phyloP scores from a whole-genome alignment of 2,329 filamentous ascomycete species.

The Neofusicoccum cordaticola region DNA sequence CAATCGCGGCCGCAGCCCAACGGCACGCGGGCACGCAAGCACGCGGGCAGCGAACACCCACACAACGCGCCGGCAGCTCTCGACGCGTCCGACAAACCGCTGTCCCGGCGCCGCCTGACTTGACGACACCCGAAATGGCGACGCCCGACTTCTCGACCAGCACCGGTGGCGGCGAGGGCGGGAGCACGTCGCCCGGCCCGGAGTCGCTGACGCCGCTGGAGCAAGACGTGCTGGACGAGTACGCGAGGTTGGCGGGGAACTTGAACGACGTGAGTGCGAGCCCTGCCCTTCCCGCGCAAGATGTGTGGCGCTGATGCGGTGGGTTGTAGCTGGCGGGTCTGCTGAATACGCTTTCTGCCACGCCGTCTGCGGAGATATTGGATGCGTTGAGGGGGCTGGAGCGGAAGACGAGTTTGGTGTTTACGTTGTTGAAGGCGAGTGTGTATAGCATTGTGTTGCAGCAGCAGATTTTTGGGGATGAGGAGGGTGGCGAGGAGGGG shows the following conservation, averaged over 20 bases:
- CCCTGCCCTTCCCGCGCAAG: not conserved
- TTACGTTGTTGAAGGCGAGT: conserved; percentile 93
- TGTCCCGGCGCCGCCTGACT: too few species aligned
- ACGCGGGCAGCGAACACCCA: too few species aligned
- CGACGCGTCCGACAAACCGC: too few species aligned
- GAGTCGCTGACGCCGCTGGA: conserved; percentile 68
- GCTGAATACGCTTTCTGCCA: conserved; percentile 67
- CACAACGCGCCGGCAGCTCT: too few species aligned
- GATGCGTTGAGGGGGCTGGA: conserved; percentile 86
- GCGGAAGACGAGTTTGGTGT: conserved; percentile 90
- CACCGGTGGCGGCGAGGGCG: not conserved
- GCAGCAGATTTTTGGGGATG: conserved; percentile 83
- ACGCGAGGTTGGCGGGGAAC: conserved; percentile 80
- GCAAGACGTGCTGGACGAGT: conserved; percentile 93
- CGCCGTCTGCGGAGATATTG: conserved; percentile 66
- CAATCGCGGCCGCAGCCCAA: too few species aligned
- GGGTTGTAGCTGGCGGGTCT: conserved; percentile 33
- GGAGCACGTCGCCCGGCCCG: conserved; percentile 1
- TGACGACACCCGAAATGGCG: not conserved
- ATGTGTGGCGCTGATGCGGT: conserved; percentile 28
- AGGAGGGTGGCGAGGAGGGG: conserved; percentile 37
- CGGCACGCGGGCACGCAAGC: too few species aligned
- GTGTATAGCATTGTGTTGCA: conserved; percentile 98
- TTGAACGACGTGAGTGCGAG: conserved; percentile 72
- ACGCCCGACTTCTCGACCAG: conserved; percentile 14